Percentiles rank a stretch among this genome's conserved stretches.
These are phyloP conservation scores for Thelonectria discophora DNA, from an alignment of 2,329 filamentous ascomycete species.

Conservation along the genomic window DNA sequence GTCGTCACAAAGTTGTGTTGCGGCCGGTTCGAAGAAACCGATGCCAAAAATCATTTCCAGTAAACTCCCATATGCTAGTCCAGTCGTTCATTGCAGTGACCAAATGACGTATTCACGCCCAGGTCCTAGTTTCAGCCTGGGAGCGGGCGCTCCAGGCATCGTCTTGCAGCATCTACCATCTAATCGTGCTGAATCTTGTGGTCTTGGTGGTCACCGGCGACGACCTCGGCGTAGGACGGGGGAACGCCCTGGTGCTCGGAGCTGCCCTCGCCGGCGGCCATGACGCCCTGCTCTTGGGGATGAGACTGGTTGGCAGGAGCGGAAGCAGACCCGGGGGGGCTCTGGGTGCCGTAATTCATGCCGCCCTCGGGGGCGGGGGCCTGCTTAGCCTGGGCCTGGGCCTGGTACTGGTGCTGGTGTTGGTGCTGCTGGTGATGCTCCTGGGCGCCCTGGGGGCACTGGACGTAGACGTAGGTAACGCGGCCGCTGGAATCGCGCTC, in stretches of 20 bases:
- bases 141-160: background rate
- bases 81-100: slow-evolving; percentile 2
- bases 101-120: background rate
- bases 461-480: slow-evolving; percentile 83
- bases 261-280: slow-evolving; percentile 52
- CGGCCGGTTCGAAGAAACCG: slow-evolving; percentile 11
- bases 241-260: slow-evolving; percentile 63
- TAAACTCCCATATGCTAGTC: slow-evolving; percentile 30
- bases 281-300: slow-evolving; percentile 46
- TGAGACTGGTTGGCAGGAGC: slow-evolving; percentile 33
- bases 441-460: slow-evolving; percentile 53
- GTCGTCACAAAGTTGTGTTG: slow-evolving; percentile 16
- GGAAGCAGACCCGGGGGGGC: slow-evolving; percentile 30
- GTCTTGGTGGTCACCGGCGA: slow-evolving; percentile 93
- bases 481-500: slow-evolving; percentile 61
- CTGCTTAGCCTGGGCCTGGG: slow-evolving; percentile 40
- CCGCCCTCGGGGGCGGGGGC: slow-evolving; percentile 44
- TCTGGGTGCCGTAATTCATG: slow-evolving; percentile 59
- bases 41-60: slow-evolving; percentile 14
- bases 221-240: slow-evolving; percentile 89
- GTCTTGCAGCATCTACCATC: slow-evolving; percentile 2
- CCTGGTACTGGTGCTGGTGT: slow-evolving; percentile 30
- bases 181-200: slow-evolving; percentile 79
- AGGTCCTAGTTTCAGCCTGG: background rate
- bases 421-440: slow-evolving; percentile 41